Conservation (phyloP, 2,329 filamentous ascomycete genomes). For the Beauveria scarabaeidicola region DNA sequence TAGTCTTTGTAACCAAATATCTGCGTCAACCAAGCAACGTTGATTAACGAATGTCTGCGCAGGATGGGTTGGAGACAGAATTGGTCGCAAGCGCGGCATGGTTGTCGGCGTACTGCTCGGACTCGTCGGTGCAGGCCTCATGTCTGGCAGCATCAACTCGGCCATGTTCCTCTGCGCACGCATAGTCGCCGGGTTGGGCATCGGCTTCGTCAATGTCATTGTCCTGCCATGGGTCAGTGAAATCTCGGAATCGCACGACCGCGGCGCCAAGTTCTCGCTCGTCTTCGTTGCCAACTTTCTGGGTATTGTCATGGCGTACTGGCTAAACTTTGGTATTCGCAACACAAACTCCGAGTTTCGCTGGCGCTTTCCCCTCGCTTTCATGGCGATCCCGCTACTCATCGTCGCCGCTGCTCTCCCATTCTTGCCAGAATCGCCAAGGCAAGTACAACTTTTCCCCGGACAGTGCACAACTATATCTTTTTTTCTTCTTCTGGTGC, state of each 20-base stretch:
- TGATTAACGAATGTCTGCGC: too few species aligned
- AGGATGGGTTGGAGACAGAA: conserved; percentile 40
- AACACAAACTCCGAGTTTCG: conserved; percentile 23
- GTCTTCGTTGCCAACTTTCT: conserved; percentile 46
- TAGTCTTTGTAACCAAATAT: neutral
- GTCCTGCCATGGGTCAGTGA: conserved; percentile 41
- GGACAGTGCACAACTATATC: neutral
- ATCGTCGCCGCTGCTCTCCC: conserved; percentile 29
- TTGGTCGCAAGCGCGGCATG: conserved; percentile 39
- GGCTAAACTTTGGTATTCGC: conserved; percentile 29
- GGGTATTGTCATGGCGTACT: conserved; percentile 36
- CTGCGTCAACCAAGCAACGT: neutral
- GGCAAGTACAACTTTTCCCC: conserved; percentile 18
- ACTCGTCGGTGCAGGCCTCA: conserved; percentile 39
- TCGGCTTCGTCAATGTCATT: conserved; percentile 41
- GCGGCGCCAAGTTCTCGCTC: conserved; percentile 37
- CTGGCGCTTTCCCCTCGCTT: conserved; percentile 30
- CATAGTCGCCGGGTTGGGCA: conserved; percentile 43
- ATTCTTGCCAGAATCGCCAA: conserved; percentile 37
- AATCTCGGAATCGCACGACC: conserved; percentile 35
- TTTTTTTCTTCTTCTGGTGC: neutral
- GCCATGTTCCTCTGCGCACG: conserved; percentile 41
- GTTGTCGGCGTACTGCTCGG: conserved; percentile 38
- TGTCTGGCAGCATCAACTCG: conserved; percentile 34
- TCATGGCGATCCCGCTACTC: conserved; percentile 33